Conservation (phyloP, 768 basidiomycete genomes). For the Serendipita sp. region DNA sequence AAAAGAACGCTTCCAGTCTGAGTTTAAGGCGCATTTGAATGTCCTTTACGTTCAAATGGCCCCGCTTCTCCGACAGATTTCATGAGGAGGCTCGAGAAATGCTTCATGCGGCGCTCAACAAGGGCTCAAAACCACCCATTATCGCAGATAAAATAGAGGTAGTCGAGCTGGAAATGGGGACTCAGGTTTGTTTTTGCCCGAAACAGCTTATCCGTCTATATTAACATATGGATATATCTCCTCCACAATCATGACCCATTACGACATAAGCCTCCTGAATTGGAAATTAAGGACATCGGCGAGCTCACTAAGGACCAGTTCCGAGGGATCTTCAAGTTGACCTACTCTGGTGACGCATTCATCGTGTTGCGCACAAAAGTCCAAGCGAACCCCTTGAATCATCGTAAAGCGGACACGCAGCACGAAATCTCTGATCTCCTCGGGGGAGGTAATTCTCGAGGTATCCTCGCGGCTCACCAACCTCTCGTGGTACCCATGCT, state of each 20-base stretch:
- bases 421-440: constrained; percentile 60
- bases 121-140: constrained; percentile 93
- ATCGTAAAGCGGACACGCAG: neutral
- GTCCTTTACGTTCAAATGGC: constrained; percentile 81
- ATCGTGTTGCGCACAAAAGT: constrained; percentile 78
- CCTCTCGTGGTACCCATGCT: constrained; percentile 97
- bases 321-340: constrained; percentile 88
- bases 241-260: neutral
- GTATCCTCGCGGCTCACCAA: constrained; percentile 87
- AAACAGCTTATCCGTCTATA: no score
- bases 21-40: neutral
- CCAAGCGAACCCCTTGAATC: constrained; percentile 38
- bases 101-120: constrained; percentile 92
- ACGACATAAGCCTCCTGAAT: constrained; percentile 65
- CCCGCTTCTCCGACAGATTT: constrained; percentile 90
- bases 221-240: constrained; percentile 10
- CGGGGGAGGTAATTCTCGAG: constrained; percentile 38
- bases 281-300: constrained; percentile 94
- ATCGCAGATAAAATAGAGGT: constrained; percentile 97
- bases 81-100: constrained; percentile 91
- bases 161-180: constrained; percentile 98
- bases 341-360: constrained; percentile 88
- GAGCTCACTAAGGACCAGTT: constrained; percentile 93
- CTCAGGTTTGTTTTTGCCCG: constrained; percentile 39
- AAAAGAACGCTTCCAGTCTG: no score